A percentile compares a stretch with the other conserved stretches of the same genome.
These are phyloP conservation scores for Vanilla planifolia DNA, from an alignment of 106 monocot genomes.

Conservation along the genomic window DNA sequence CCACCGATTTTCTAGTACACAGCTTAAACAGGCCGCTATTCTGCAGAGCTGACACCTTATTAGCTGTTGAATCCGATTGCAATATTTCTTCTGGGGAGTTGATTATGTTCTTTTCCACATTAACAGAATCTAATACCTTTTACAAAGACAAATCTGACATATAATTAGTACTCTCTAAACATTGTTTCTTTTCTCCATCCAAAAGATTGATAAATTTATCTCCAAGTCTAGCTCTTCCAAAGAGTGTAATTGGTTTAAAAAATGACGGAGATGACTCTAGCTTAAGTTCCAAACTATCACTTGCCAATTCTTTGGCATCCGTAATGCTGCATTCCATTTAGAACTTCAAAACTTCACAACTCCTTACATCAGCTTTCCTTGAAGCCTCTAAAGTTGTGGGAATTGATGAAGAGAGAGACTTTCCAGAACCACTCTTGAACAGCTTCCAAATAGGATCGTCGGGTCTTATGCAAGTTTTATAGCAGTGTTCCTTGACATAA, in stretches of 20 bases:
- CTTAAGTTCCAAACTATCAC: conserved; percentile 17
- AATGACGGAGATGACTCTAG: conserved; percentile 18
- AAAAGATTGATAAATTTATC: conserved; percentile 23
- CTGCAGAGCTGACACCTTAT: conserved; percentile 2
- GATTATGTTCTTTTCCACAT: no score
- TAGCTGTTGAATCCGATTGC: background rate
- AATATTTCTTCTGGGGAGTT: no score
- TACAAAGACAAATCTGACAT: background rate
- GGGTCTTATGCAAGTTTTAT: conserved; percentile 36
- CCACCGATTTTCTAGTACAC: conserved; percentile 10
- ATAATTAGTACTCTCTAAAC: background rate
- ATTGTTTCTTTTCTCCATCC: conserved; percentile 15
- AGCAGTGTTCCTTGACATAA: conserved; percentile 87
- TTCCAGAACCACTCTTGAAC: conserved; percentile 26
- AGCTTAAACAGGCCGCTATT: background rate
- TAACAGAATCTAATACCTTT: background rate
- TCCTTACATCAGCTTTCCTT: background rate
- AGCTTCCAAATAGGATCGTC: conserved; percentile 79
- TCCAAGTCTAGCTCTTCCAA: conserved; percentile 85
- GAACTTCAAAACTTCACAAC: background rate
- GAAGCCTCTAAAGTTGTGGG: background rate
- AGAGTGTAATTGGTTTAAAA: conserved; percentile 52
- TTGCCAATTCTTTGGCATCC: conserved; percentile 5
- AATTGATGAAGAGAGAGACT: conserved; percentile 19
- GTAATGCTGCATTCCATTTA: conserved; percentile 4